Evolutionary conservation across 352 stramenopile genomes (phyloP).

Genomic region (Chloridella minuta): DNA sequence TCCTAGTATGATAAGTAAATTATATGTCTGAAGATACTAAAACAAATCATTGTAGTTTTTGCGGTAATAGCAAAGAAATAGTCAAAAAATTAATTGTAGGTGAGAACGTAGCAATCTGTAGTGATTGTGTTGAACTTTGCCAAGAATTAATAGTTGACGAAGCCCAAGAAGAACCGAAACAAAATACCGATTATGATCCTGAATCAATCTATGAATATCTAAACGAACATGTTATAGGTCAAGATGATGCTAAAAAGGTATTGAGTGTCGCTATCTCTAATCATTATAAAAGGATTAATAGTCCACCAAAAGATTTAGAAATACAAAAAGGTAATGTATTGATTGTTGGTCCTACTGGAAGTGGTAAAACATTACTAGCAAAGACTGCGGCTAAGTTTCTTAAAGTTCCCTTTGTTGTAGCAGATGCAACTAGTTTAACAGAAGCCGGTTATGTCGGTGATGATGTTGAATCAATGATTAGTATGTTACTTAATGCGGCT

Average conservation of each 20-base stretch:
- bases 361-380: constrained; percentile 76
- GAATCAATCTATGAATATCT: too few species aligned
- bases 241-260: constrained; percentile 75
- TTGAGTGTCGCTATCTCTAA: constrained; percentile 77
- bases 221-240: constrained; percentile 40
- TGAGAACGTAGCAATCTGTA: too few species aligned
- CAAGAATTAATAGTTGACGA: too few species aligned
- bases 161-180: too few species aligned
- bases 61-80: too few species aligned
- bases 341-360: constrained; percentile 54
- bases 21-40: too few species aligned
- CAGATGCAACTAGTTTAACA: constrained; percentile 78
- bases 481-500: constrained; percentile 78
- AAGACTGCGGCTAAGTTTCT: constrained; percentile 72
- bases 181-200: too few species aligned
- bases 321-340: neutral
- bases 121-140: too few species aligned
- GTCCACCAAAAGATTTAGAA: neutral
- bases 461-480: constrained; percentile 85
- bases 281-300: constrained; percentile 81
- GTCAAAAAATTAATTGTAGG: too few species aligned
- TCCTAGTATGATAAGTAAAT: too few species aligned
- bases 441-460: constrained; percentile 90
- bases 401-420: constrained; percentile 80
- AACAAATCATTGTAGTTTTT: too few species aligned